phyloP scores from a whole-genome alignment of 371 early-diverging fungal species.

The Haplosporangium sp. region DNA sequence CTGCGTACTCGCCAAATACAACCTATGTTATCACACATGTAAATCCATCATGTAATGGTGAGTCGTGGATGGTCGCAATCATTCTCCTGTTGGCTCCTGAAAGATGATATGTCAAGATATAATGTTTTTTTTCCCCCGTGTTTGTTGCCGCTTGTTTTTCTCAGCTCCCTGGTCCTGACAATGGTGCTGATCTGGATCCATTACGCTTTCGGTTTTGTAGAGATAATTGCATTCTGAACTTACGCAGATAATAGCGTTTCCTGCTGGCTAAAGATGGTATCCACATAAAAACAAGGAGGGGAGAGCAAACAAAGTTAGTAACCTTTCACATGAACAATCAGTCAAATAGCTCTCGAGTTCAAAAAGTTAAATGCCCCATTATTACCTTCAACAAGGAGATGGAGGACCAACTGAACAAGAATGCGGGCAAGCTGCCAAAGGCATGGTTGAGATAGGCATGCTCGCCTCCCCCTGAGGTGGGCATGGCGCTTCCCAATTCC shows the following conservation, averaged over 20 bases:
- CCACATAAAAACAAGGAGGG: not conserved
- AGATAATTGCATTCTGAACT: conserved; percentile 1
- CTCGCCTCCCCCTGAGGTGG: conserved; percentile 86
- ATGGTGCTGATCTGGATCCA: not conserved
- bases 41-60: not conserved
- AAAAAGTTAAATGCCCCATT: too few species aligned
- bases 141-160: too few species aligned
- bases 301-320: conserved; percentile 3
- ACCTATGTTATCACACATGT: conserved; percentile 35
- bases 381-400: conserved; percentile 72
- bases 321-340: not conserved
- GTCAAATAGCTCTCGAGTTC: too few species aligned
- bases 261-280: conserved; percentile 65
- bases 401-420: conserved; percentile 83
- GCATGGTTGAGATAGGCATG: conserved; percentile 84
- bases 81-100: not conserved
- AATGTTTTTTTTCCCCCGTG: too few species aligned
- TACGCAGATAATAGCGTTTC: conserved; percentile 79
- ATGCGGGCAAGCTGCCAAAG: conserved; percentile 82
- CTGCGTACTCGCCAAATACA: conserved; percentile 82
- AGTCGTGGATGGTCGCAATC: not conserved
- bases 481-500: conserved; percentile 90
- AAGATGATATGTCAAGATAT: too few species aligned
- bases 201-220: not conserved
- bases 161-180: too few species aligned